A percentile compares a stretch with the other conserved stretches of the same genome.
phyloP scores from a whole-genome alignment of 495 filamentous ascomycete species.

The Penicillium lagena region DNA sequence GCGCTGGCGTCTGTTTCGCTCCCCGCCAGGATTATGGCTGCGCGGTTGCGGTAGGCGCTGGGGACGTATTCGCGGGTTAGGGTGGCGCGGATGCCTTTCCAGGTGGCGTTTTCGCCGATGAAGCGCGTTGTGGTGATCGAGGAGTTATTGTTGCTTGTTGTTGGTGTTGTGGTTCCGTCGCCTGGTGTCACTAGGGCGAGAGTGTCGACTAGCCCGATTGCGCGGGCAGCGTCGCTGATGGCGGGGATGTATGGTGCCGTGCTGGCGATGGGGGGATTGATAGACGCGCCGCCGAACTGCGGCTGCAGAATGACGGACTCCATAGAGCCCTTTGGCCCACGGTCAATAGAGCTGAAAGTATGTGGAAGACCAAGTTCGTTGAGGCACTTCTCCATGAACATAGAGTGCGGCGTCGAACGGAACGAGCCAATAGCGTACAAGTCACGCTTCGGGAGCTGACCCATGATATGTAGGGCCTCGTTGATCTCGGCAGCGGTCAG shows the following conservation, averaged over 20 bases:
- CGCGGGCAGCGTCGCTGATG: constrained; percentile 63
- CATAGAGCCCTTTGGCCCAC: constrained; percentile 54
- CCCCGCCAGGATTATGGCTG: constrained; percentile 66
- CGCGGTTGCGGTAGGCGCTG: constrained; percentile 67
- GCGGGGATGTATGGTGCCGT: constrained; percentile 50
- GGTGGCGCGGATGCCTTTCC: constrained; percentile 77
- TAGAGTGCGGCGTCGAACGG: constrained; percentile 63
- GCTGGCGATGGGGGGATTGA: constrained; percentile 60
- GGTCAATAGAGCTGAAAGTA: constrained; percentile 67
- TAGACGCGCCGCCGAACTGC: constrained; percentile 71
- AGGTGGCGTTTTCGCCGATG: constrained; percentile 71
- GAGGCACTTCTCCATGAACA: constrained; percentile 84
- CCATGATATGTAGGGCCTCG: constrained; percentile 67
- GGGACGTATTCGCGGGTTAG: constrained; percentile 75
- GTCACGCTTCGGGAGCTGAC: constrained; percentile 70
- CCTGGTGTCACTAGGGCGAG: constrained; percentile 51
- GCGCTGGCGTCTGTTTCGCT: constrained; percentile 65
- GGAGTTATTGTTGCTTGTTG: no score
- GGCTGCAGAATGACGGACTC: constrained; percentile 62
- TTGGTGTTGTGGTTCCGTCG: constrained; percentile 22
- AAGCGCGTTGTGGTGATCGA: constrained; percentile 21
- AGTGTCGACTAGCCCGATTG: constrained; percentile 74
- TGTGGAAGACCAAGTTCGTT: constrained; percentile 84
- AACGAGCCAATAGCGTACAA: constrained; percentile 74
- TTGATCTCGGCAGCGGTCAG: constrained; percentile 81